Percentiles rank a stretch among this genome's conserved stretches.
phyloP scores from a whole-genome alignment of 331 rosid genomes.

The Malus hybrid region DNA sequence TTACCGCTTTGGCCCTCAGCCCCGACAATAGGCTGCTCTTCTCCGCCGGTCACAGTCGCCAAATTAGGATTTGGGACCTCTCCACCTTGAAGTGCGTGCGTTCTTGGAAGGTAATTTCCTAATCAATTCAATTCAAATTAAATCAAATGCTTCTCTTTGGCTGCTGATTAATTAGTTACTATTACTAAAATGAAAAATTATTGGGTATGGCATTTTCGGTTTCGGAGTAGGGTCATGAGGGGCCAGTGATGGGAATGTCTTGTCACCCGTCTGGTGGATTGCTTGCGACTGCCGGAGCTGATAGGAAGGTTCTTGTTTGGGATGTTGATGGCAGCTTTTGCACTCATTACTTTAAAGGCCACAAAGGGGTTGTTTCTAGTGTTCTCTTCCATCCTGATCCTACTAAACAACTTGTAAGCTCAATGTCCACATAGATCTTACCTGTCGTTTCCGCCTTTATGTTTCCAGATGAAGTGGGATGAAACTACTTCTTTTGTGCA shows the following conservation, averaged over 20 bases:
- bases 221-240: conserved; percentile 66
- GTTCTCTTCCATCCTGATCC: conserved; percentile 81
- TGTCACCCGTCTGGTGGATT: conserved; percentile 85
- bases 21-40: conserved; percentile 67
- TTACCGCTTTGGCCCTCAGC: conserved; percentile 66
- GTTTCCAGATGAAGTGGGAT: not conserved
- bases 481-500: not conserved
- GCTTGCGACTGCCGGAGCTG: conserved; percentile 94
- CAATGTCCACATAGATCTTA: not conserved
- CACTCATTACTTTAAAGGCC: conserved; percentile 88
- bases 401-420: conserved; percentile 57
- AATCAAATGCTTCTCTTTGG: not conserved
- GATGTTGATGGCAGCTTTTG: conserved; percentile 88
- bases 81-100: conserved; percentile 61
- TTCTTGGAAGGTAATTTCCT: conserved; percentile 75
- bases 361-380: conserved; percentile 72
- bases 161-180: not conserved
- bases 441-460: not conserved
- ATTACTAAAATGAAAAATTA: not conserved
- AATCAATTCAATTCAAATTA: not conserved
- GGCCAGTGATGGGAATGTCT: conserved; percentile 87
- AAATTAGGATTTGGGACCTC: conserved; percentile 84
- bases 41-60: conserved; percentile 73
- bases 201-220: not conserved
- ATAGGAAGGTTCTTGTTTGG: conserved; percentile 86